A percentile compares a stretch with the other conserved stretches of the same genome.
phyloP scores from a whole-genome alignment of 768 basidiomycete species.

The Lactarius psammicola region DNA sequence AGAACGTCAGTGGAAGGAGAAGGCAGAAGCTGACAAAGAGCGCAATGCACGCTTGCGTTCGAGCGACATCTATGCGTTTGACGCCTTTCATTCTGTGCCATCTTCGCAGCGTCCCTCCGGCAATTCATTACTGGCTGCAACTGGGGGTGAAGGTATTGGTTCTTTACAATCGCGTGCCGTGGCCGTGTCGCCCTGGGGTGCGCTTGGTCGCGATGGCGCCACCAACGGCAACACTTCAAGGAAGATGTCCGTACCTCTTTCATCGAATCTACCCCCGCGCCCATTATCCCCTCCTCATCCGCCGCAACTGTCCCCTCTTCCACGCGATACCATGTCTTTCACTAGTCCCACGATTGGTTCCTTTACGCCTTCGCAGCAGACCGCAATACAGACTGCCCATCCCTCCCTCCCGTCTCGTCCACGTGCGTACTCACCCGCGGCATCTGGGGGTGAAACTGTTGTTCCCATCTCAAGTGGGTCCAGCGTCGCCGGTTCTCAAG shows the following conservation, averaged over 20 bases:
- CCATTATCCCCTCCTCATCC: conserved; percentile 30
- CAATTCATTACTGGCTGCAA: conserved; percentile 36
- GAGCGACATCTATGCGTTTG: conserved; percentile 54
- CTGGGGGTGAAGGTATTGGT: conserved; percentile 19
- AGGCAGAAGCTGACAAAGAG: conserved; percentile 38
- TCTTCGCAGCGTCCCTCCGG: conserved; percentile 38
- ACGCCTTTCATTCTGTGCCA: conserved; percentile 73
- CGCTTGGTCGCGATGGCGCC: conserved; percentile 3
- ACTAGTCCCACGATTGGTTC: conserved; percentile 27
- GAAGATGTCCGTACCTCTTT: conserved; percentile 32
- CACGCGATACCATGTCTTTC: conserved; percentile 29
- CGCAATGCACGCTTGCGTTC: conserved; percentile 42
- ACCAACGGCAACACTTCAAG: conserved; percentile 5
- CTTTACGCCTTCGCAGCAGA: conserved; percentile 34
- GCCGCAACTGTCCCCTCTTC: conserved; percentile 32
- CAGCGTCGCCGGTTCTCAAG: conserved; percentile 43
- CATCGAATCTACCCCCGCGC: conserved; percentile 30
- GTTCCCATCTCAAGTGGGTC: conserved; percentile 43
- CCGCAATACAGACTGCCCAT: conserved; percentile 32
- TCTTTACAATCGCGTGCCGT: conserved; percentile 16
- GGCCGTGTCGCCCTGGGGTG: conserved; percentile 27
- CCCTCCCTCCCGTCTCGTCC: conserved; percentile 34
- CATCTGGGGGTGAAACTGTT: conserved; percentile 32
- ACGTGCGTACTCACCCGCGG: conserved; percentile 33
- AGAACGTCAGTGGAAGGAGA: conserved; percentile 54